Conservation (phyloP, 2,329 filamentous ascomycete species). For the Colletotrichum navitas region DNA sequence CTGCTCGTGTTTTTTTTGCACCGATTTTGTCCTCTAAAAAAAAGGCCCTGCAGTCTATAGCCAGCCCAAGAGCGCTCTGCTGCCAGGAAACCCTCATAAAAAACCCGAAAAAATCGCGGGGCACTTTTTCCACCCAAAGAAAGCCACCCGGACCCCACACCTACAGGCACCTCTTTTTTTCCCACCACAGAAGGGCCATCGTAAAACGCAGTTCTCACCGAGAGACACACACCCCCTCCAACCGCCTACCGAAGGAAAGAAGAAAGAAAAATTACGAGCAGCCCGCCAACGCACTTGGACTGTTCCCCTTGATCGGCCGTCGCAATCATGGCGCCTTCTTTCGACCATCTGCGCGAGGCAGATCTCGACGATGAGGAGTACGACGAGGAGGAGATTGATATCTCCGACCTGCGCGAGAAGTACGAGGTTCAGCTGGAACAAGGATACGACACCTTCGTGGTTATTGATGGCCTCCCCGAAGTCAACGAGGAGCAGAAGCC, state of each 20-base stretch:
- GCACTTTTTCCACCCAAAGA: conserved; percentile 38
- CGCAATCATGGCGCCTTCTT: conserved; percentile 89
- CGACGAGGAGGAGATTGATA: conserved; percentile 94
- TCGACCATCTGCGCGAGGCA: conserved; percentile 91
- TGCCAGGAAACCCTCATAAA: conserved; percentile 37
- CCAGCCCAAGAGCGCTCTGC: conserved; percentile 30
- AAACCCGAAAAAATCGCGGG: conserved; percentile 37
- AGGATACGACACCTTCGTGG: conserved; percentile 95
- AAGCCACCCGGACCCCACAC: conserved; percentile 34
- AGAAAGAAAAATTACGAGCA: conserved; percentile 13
- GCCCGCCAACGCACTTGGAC: conserved; percentile 29
- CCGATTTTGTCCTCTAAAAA: not conserved
- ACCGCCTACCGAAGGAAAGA: not conserved
- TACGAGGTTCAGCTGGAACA: conserved; percentile 97
- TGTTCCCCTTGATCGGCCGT: conserved; percentile 39
- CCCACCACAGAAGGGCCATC: conserved; percentile 40
- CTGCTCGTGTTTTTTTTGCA: conserved; percentile 6
- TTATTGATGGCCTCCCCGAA: conserved; percentile 91
- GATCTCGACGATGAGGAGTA: conserved; percentile 88
- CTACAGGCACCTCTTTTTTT: conserved; percentile 41
- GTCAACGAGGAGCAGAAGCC: conserved; percentile 92
- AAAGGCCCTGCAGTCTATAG: conserved; percentile 14
- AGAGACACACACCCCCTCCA: conserved; percentile 34
- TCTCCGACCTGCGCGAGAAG: conserved; percentile 92
- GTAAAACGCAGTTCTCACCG: conserved; percentile 39